These are phyloP conservation scores for Tylopilus cervinicoccineus DNA, from an alignment of 768 basidiomycete genomes.

Conservation along the genomic window DNA sequence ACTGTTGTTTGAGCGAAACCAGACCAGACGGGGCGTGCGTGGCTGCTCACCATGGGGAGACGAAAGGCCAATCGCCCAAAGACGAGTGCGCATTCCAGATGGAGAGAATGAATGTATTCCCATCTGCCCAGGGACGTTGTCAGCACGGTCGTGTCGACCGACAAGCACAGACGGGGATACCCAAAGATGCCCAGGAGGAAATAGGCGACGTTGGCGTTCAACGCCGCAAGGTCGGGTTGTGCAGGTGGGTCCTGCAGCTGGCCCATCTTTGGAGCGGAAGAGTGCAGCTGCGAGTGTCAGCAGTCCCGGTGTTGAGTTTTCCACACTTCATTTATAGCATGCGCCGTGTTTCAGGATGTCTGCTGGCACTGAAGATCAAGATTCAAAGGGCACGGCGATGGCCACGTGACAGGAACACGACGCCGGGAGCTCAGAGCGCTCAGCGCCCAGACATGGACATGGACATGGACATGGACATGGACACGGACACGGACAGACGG, in stretches of 20 bases:
- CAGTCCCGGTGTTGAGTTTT: too few relatives aligned
- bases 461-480: too few relatives aligned
- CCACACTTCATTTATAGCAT: too few relatives aligned
- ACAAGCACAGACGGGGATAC: slow-evolving; percentile 3
- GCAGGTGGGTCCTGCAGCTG: neutral
- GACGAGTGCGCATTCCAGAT: slow-evolving; percentile 17
- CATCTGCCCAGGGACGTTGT: slow-evolving; percentile 13
- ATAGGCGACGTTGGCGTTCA: slow-evolving; percentile 1
- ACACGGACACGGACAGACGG: too few relatives aligned
- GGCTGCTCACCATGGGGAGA: slow-evolving; percentile 16
- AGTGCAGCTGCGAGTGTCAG: too few relatives aligned
- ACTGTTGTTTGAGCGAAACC: neutral
- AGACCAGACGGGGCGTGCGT: neutral
- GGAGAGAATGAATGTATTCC: slow-evolving; percentile 17
- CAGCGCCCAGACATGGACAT: too few relatives aligned
- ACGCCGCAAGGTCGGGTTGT: neutral
- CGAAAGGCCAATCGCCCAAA: slow-evolving; percentile 14
- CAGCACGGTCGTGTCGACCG: neutral
- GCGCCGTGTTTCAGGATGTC: too few relatives aligned
- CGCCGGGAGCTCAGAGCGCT: too few relatives aligned
- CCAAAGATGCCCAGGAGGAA: slow-evolving; percentile 19
- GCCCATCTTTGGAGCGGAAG: neutral
- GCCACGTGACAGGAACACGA: too few relatives aligned
- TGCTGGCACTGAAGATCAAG: too few relatives aligned
- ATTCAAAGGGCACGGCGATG: too few relatives aligned